Conservation (phyloP, 108 stramenopile genomes). For the Nannochloropsis gaditana region DNA sequence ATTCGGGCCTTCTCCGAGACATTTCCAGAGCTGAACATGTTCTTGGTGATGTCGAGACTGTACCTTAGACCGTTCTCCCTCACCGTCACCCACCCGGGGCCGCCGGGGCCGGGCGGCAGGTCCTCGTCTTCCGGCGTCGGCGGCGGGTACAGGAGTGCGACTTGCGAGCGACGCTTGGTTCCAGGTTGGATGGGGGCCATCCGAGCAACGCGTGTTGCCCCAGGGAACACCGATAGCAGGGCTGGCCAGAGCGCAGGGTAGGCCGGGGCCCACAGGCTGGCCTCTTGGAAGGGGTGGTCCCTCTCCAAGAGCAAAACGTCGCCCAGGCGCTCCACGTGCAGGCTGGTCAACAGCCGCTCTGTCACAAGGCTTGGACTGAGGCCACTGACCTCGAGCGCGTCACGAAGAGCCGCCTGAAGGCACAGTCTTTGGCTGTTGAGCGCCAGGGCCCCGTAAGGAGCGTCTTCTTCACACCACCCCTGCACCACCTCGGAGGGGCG, state of each 20-base stretch:
- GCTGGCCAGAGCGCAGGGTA: not conserved
- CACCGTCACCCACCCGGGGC: slow-evolving; percentile 69
- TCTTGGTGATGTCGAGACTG: slow-evolving; percentile 78
- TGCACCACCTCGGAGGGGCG: not conserved
- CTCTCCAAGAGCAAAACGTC: slow-evolving; percentile 13
- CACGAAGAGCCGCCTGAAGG: not conserved
- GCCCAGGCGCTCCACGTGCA: not conserved
- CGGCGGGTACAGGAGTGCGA: not conserved
- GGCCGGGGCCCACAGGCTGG: not conserved
- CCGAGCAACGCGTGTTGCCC: not conserved
- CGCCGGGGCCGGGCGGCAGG: not conserved
- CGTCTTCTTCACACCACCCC: not conserved
- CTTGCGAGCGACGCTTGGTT: not conserved
- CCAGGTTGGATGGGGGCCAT: not conserved
- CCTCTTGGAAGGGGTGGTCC: not conserved
- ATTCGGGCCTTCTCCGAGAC: slow-evolving; percentile 83
- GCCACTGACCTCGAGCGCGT: not conserved
- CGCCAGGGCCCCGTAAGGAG: not conserved
- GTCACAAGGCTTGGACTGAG: not conserved
- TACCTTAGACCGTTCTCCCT: slow-evolving; percentile 79
- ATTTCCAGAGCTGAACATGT: slow-evolving; percentile 93
- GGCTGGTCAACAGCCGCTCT: not conserved
- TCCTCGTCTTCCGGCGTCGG: not conserved
- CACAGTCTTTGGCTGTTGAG: not conserved
- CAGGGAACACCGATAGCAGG: not conserved